Evolutionary conservation across 106 monocot species (phyloP).

Genomic region (Allium sativum): DNA sequence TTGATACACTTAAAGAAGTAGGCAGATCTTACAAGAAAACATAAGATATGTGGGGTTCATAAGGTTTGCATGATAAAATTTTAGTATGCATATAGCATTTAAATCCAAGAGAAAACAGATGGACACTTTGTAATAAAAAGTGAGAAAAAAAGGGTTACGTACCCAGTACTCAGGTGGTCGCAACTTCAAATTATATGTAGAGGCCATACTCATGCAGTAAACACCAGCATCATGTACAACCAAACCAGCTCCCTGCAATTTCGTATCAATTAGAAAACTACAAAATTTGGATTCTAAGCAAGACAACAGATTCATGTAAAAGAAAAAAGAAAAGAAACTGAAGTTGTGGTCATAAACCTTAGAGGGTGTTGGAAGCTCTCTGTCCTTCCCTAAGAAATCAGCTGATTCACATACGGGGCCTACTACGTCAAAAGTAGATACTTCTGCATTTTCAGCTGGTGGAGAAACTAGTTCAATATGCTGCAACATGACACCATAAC

Average conservation of each 20-base stretch:
- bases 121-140: too few species aligned
- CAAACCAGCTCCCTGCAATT: slow-evolving; percentile 75
- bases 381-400: slow-evolving; percentile 89
- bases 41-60: background rate
- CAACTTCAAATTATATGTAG: slow-evolving; percentile 93
- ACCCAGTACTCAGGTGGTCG: slow-evolving; percentile 74
- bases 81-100: background rate
- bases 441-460: slow-evolving; percentile 35
- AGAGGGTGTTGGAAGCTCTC: slow-evolving; percentile 82
- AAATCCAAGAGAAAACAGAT: background rate
- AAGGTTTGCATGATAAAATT: background rate
- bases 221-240: slow-evolving; percentile 99
- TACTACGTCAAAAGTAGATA: slow-evolving; percentile 77
- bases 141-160: slow-evolving; percentile 4
- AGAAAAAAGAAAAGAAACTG: background rate
- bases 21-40: background rate
- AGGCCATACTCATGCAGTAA: slow-evolving; percentile 99
- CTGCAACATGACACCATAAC: slow-evolving; percentile 27
- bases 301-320: background rate
- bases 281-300: background rate
- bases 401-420: slow-evolving; percentile 99
- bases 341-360: slow-evolving; percentile 32
- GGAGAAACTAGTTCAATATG: slow-evolving; percentile 97
- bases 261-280: background rate
- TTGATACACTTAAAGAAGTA: background rate